Percentiles rank a stretch among this genome's conserved stretches.
These are phyloP conservation scores for Borealophlyctis nickersoniae DNA, from an alignment of 192 early-diverging fungal species.

Conservation along the genomic window DNA sequence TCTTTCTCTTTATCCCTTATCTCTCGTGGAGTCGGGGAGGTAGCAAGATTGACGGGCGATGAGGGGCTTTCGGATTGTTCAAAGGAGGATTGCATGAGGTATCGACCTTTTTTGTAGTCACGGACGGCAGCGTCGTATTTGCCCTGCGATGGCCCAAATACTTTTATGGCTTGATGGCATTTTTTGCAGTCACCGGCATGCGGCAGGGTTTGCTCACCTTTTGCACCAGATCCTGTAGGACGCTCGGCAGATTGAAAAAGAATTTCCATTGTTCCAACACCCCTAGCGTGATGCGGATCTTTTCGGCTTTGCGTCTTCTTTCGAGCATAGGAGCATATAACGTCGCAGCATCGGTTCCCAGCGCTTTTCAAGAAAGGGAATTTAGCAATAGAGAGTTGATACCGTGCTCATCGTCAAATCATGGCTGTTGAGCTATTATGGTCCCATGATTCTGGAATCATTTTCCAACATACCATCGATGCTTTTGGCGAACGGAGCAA, in stretches of 20 bases:
- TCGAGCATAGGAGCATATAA: constrained; percentile 86
- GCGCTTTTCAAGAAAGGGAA: constrained; percentile 53
- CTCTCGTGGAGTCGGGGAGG: not conserved
- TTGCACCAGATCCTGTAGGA: constrained; percentile 75
- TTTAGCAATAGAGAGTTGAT: not conserved
- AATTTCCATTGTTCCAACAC: constrained; percentile 96
- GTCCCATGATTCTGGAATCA: too few species aligned
- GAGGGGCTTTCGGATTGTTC: not conserved
- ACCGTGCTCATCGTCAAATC: not conserved
- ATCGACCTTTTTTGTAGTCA: constrained; percentile 94
- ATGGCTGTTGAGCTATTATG: too few species aligned
- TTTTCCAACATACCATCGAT: constrained; percentile 60
- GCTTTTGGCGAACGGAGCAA: constrained; percentile 63
- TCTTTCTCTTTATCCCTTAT: constrained; percentile 17
- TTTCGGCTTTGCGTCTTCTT: constrained; percentile 79
- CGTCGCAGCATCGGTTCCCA: constrained; percentile 66
- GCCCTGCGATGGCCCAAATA: constrained; percentile 47
- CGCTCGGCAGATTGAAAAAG: constrained; percentile 94
- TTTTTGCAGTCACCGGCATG: not conserved
- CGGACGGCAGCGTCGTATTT: constrained; percentile 88
- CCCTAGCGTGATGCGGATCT: constrained; percentile 82
- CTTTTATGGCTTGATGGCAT: constrained; percentile 9
- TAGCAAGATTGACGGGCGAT: constrained; percentile 1
- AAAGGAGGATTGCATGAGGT: constrained; percentile 65
- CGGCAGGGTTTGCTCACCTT: constrained; percentile 50